Conservation (phyloP, 768 basidiomycete genomes). For the Holtermanniella nyarrowii region DNA sequence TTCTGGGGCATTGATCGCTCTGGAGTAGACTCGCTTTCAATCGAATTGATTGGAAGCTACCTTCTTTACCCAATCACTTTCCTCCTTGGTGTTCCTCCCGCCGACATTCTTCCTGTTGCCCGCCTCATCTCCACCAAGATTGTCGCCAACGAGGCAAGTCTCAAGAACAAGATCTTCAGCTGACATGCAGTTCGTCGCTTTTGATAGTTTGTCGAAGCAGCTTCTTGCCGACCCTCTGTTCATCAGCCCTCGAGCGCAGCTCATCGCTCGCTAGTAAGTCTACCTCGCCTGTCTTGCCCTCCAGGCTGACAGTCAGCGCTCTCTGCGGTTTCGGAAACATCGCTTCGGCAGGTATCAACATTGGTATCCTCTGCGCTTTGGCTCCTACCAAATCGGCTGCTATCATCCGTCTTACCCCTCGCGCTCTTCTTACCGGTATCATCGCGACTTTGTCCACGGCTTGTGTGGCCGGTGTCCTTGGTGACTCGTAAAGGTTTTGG, state of each 20-base stretch:
- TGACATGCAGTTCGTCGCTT: slow-evolving; percentile 5
- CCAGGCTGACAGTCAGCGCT: slow-evolving; percentile 39
- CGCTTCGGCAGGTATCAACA: slow-evolving; percentile 65
- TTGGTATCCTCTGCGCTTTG: slow-evolving; percentile 61
- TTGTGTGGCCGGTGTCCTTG: slow-evolving; percentile 16
- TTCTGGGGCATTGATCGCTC: slow-evolving; percentile 66
- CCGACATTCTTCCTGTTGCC: slow-evolving; percentile 71
- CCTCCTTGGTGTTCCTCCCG: slow-evolving; percentile 56
- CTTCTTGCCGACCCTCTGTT: slow-evolving; percentile 58
- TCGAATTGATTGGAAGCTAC: slow-evolving; percentile 77
- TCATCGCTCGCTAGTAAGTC: slow-evolving; percentile 61
- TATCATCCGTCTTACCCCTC: slow-evolving; percentile 49
- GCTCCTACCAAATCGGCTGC: slow-evolving; percentile 59
- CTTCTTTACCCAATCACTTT: slow-evolving; percentile 70
- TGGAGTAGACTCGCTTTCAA: slow-evolving; percentile 48
- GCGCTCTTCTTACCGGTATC: slow-evolving; percentile 21
- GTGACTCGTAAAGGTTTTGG: background rate
- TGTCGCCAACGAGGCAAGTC: slow-evolving; percentile 44
- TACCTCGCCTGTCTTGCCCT: too few relatives aligned
- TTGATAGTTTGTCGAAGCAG: slow-evolving; percentile 51
- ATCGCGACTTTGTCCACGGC: slow-evolving; percentile 23
- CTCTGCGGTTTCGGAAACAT: slow-evolving; percentile 82
- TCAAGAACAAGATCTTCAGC: background rate
- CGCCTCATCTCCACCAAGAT: slow-evolving; percentile 77
- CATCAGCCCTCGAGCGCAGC: slow-evolving; percentile 50